A percentile compares a stretch with the other conserved stretches of the same genome.
phyloP scores from a whole-genome alignment of 2,329 filamentous ascomycete species.

The Aspergillus persii region DNA sequence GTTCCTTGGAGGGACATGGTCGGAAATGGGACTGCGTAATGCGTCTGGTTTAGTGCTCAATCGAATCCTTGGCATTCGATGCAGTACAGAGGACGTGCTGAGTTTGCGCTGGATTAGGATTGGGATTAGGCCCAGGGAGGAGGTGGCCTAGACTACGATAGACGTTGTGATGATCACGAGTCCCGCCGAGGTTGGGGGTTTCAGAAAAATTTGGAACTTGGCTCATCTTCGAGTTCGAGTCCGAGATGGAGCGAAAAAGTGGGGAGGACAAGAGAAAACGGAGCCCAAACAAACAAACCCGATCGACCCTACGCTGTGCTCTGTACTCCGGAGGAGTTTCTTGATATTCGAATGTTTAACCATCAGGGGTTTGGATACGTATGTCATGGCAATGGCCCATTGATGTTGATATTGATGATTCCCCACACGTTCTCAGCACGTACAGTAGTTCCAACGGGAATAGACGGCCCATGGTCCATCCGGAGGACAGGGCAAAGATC shows the following conservation, averaged over 20 bases:
- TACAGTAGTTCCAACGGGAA: not conserved
- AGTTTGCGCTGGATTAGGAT: not conserved
- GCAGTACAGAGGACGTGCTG: not conserved
- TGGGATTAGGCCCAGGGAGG: too few species aligned
- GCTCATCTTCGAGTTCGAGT: not conserved
- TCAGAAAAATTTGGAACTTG: not conserved
- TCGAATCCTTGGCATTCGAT: slow-evolving; percentile 11
- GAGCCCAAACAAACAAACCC: not conserved
- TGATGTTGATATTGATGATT: not conserved
- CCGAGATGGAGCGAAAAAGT: not conserved
- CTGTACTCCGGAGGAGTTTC: too few species aligned
- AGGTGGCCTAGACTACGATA: not conserved
- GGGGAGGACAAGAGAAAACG: not conserved
- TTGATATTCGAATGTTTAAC: too few species aligned
- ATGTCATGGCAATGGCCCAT: too few species aligned
- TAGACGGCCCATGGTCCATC: too few species aligned
- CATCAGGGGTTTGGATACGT: too few species aligned
- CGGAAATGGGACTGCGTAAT: slow-evolving; percentile 12
- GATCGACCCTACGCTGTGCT: not conserved
- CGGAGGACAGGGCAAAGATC: too few species aligned
- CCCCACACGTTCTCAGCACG: not conserved
- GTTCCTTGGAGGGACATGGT: not conserved
- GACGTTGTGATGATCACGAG: not conserved
- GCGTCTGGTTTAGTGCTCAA: slow-evolving; percentile 11
- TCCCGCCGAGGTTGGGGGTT: not conserved